Evolutionary conservation across 192 early-diverging fungal genomes (phyloP), one percentile per base, ranked within the genome.

Genomic region (Coemansia sp.): DNA sequence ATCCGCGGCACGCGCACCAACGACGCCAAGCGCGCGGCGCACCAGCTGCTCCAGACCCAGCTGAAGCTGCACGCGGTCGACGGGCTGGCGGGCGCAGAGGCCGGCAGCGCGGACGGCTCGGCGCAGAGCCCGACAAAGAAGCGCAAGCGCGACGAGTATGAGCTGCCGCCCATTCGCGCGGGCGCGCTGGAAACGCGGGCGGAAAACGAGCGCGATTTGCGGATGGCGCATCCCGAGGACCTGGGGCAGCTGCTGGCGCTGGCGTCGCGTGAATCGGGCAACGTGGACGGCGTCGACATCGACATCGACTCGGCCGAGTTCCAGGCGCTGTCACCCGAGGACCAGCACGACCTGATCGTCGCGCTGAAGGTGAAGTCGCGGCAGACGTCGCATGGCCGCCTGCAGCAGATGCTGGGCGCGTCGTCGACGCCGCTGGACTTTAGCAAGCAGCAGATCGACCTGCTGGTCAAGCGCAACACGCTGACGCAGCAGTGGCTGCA

Each of bases 281-380:
- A 77, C 21, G 54, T 72, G 5, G 60, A 79, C 33, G 74, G 77
- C 22, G 48, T 66, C 8, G 79, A 86, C 19, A 51, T 92, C n/a
- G 84, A 93, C 61, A 83, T 90, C n/a, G 89, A 95, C 50, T 93
- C 92, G 0, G 84, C 83, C 2, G 77, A 64, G 8, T 98, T 98
- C 68, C 71, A 83, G 44, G 64, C 82, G 0, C 79, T 98, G 19
- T 86, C 93, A 5, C 64, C 86, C 0, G 93, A 95, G 58, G 70
- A 88, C 16, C 97, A 98, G 73, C 92, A 97, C 70, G 94, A 98
- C 66, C 84, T 99, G 40, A 84, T 99, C 22, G 82, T 90, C n/a
- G 93, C 92, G 30, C 81, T 96, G 14, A 93, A 94, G 54, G 71
- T 83, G 10, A 85, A 85, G 35, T 91, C 90, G 6, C 83, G 97